Evolutionary conservation across 805 yeast genomes (phyloP).

Genomic region (Scheffersomyces ergatensis): DNA sequence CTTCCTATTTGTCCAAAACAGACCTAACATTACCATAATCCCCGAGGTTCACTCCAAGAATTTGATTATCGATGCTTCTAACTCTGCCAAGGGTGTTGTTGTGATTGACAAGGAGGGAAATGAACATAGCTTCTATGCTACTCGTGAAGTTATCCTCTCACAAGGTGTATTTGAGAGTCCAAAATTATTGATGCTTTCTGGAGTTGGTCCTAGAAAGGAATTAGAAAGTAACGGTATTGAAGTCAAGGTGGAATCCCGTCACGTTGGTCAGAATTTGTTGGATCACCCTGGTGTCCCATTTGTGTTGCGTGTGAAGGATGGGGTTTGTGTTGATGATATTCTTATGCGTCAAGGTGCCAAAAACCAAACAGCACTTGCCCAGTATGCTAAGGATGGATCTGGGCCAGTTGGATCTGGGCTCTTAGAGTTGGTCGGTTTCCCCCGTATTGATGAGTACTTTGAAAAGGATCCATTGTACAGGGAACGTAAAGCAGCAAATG

Average conservation of each 20-base stretch:
- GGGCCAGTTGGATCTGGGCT: slow-evolving; percentile 20
- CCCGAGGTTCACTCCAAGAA: slow-evolving; percentile 21
- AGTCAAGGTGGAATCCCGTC: slow-evolving; percentile 20
- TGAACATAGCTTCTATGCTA: slow-evolving; percentile 17
- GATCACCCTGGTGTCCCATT: slow-evolving; percentile 28
- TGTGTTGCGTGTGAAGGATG: slow-evolving; percentile 18
- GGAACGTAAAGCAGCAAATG: slow-evolving; percentile 17
- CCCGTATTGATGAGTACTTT: slow-evolving; percentile 17
- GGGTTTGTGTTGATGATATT: slow-evolving; percentile 15
- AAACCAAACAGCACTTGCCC: slow-evolving; percentile 10
- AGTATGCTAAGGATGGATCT: slow-evolving; percentile 9
- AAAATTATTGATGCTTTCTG: slow-evolving; percentile 26
- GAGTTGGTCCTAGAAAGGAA: slow-evolving; percentile 25
- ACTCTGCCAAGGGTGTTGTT: slow-evolving; percentile 16
- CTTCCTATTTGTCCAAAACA: slow-evolving; percentile 11
- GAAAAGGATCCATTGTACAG: slow-evolving; percentile 11
- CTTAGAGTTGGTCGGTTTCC: slow-evolving; percentile 19
- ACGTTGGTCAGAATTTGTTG: slow-evolving; percentile 28
- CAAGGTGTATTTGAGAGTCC: slow-evolving; percentile 30
- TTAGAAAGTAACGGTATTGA: slow-evolving; percentile 21
- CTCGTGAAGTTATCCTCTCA: slow-evolving; percentile 20
- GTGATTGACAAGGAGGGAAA: slow-evolving; percentile 19
- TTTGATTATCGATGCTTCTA: slow-evolving; percentile 15
- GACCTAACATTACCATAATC: slow-evolving; percentile 21
- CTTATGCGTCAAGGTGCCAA: slow-evolving; percentile 14